phyloP scores from a whole-genome alignment of 1,284 basidiomycete species.

The Naganishia cerealis region DNA sequence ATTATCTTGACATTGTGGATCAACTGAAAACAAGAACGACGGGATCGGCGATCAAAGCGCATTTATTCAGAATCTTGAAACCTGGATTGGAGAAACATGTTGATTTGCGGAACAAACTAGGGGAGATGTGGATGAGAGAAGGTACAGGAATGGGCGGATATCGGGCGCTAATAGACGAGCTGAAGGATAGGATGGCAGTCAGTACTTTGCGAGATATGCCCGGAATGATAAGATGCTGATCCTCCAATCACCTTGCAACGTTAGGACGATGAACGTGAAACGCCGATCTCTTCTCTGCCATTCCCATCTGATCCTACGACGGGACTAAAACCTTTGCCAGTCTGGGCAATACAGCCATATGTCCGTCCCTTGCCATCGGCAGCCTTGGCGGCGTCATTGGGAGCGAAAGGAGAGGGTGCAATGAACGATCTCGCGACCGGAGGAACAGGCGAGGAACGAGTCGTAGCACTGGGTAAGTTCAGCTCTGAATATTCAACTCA shows the following conservation, averaged over 20 bases:
- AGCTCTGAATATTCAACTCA: not conserved
- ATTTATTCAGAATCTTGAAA: constrained; percentile 87
- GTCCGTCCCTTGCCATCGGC: constrained; percentile 60
- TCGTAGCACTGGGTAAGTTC: constrained; percentile 12
- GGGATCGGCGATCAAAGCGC: constrained; percentile 78
- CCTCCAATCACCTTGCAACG: not conserved
- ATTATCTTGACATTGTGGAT: constrained; percentile 82
- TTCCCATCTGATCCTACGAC: constrained; percentile 43
- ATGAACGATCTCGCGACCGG: constrained; percentile 33
- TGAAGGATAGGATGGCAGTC: constrained; percentile 68
- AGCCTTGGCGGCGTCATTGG: constrained; percentile 1
- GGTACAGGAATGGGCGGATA: constrained; percentile 59
- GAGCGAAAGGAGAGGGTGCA: constrained; percentile 12
- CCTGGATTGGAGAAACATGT: constrained; percentile 68
- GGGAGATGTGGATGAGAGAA: constrained; percentile 35
- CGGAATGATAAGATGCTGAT: constrained; percentile 5
- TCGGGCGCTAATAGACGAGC: constrained; percentile 64
- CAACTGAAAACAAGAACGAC: constrained; percentile 71
- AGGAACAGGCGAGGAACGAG: constrained; percentile 34
- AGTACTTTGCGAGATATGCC: constrained; percentile 40
- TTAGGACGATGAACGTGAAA: constrained; percentile 56
- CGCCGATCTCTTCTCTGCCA: constrained; percentile 58
- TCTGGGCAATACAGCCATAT: constrained; percentile 84
- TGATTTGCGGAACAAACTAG: constrained; percentile 43
- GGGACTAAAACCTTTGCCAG: constrained; percentile 64